phyloP scores from a whole-genome alignment of 192 early-diverging fungal genomes.

The Anaeromyces robustus region DNA sequence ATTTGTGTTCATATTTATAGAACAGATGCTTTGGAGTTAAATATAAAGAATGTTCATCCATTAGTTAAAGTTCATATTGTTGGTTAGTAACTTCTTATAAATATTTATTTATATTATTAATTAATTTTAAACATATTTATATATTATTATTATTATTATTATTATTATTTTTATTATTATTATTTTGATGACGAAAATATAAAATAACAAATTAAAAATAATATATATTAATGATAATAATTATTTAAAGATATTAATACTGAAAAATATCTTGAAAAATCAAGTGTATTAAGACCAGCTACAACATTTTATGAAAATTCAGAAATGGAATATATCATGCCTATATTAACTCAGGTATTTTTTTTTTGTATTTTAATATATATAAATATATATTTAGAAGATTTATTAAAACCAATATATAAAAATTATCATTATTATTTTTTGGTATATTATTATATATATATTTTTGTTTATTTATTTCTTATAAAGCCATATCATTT shows the following conservation, averaged over 20 bases:
- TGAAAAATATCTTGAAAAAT: background rate
- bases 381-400: too few relatives aligned
- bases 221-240: too few relatives aligned
- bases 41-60: background rate
- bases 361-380: too few relatives aligned
- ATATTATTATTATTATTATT: too few relatives aligned
- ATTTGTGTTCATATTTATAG: background rate
- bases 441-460: background rate
- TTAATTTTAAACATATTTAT: too few relatives aligned
- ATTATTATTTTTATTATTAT: too few relatives aligned
- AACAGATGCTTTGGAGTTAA: background rate
- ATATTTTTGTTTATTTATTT: background rate
- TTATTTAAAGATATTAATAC: background rate
- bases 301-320: background rate
- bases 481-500: slow-evolving; percentile 22
- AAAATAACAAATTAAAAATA: too few relatives aligned
- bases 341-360: background rate
- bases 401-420: too few relatives aligned
- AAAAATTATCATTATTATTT: too few relatives aligned
- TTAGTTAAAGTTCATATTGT: background rate
- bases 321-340: background rate
- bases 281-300: background rate
- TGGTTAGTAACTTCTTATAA: too few relatives aligned
- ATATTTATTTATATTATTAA: too few relatives aligned
- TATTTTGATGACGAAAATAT: too few relatives aligned